Base-by-base conservation (phyloP, 768 basidiomycete genomes). In the Podaxis pistillaris region DNA sequence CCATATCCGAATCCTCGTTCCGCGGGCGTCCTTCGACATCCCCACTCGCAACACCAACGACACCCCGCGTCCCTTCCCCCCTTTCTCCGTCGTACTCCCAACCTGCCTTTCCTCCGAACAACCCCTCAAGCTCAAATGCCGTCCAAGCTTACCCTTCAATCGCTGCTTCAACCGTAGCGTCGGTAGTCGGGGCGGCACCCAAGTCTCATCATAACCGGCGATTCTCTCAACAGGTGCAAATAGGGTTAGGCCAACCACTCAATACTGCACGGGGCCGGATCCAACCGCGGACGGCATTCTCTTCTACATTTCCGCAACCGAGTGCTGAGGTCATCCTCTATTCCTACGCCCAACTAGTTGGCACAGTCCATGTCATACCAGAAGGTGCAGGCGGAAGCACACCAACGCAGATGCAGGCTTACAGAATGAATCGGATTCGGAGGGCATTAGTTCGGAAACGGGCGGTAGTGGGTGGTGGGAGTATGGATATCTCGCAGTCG, bases 311-410 rank as follows among this genome's bases (percentile, higher is more conserved):
- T 68, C 74, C 82, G 37, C 72, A 78, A 24, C 72, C 81, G 2
- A 84, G 84, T 62, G 79, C 82, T 0, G 90, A 94, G 65, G 75
- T 91, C 17, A 84, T 95, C 19, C 81, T 95, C 1, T 95, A 95
- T 72, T 87, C 93, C 0, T 95, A 95, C 67, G 91, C 87, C 0
- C 91, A 94, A 62, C 81, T 95, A 36, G 76, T 84, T 5, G 94
- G 94, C 4, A 83, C 85, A 0, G 78, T 91, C 17, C 76, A 82
- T 24, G 73, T 94, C 64, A 78, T 83, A 4, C 83, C 89, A 22
- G 64, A 50, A 24, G 55, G 33, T 7, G 62, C 73, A 37, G 63
- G 72, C 0, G 80, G 79, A 17, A 65, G 70, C 1, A 68, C 72
- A n/a, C 70, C 77, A 24, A 75, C 79, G 2, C 73, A 72, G 1